These are phyloP conservation scores for Suillus weaverae DNA, from an alignment of 768 basidiomycete species.

Conservation along the genomic window DNA sequence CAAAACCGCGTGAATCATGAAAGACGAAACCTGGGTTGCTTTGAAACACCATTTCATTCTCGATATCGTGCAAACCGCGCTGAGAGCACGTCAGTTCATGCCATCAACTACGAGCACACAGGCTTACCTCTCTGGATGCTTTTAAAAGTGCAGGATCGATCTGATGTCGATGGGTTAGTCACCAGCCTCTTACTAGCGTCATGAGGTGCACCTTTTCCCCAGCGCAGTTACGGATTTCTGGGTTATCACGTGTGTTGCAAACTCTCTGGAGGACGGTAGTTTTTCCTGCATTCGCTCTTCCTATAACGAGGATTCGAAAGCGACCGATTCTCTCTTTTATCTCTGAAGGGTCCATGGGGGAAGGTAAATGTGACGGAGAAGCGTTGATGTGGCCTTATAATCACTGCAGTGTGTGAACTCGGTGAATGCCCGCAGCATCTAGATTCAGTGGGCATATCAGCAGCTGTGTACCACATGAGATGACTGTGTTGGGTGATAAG, in stretches of 20 bases:
- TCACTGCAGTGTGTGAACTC: background rate
- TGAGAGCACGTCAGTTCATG: background rate
- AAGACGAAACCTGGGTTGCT: constrained; percentile 38
- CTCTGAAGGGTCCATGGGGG: background rate
- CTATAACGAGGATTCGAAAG: constrained; percentile 43
- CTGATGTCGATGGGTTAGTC: background rate
- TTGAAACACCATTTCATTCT: constrained; percentile 29
- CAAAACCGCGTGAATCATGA: constrained; percentile 34
- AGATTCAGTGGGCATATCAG: background rate
- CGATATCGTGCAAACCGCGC: constrained; percentile 35
- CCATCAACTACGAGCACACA: background rate
- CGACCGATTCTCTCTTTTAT: constrained; percentile 12
- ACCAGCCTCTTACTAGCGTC: background rate
- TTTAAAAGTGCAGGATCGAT: background rate
- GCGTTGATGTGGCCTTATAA: background rate
- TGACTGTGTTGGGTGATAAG: background rate
- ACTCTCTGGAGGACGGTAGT: constrained; percentile 41
- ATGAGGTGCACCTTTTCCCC: constrained; percentile 18
- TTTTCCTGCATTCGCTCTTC: constrained; percentile 42
- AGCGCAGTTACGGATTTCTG: constrained; percentile 24
- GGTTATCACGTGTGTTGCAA: constrained; percentile 35
- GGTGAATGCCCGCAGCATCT: background rate
- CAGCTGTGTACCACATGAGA: background rate
- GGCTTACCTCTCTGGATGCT: constrained; percentile 1
- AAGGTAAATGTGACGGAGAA: background rate